These are phyloP conservation scores for Aspergillus sergii DNA, from an alignment of 2,329 filamentous ascomycete genomes.

Conservation along the genomic window DNA sequence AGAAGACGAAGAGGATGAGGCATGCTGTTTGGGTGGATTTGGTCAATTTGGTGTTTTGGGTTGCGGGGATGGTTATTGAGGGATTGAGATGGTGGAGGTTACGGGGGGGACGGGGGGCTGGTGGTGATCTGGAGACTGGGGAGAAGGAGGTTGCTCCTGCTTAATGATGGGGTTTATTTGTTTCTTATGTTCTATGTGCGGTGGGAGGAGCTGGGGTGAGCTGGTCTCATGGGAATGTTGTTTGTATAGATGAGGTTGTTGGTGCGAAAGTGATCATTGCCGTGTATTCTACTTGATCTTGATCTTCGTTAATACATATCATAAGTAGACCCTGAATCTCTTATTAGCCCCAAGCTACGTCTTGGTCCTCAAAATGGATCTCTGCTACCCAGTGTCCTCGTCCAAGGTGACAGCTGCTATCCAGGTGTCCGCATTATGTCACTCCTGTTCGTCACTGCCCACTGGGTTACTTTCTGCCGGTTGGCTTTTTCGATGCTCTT, in stretches of 20 bases:
- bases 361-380: background rate
- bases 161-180: background rate
- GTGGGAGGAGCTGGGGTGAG: background rate
- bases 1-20: conserved; percentile 72
- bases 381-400: background rate
- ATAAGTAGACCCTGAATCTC: background rate
- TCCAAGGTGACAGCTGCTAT: conserved; percentile 1
- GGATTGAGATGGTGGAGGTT: conserved; percentile 40
- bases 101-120: conserved; percentile 6
- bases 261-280: background rate
- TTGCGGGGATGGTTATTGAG: conserved; percentile 57
- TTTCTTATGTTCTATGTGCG: background rate
- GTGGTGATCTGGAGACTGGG: conserved; percentile 22
- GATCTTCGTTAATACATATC: conserved; percentile 2
- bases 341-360: background rate
- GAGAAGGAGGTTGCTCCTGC: conserved; percentile 25
- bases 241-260: background rate
- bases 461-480: background rate
- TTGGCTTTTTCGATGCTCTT: conserved; percentile 14
- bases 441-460: background rate
- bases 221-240: background rate
- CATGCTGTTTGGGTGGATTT: conserved; percentile 84
- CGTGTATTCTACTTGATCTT: conserved; percentile 3
- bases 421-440: background rate
- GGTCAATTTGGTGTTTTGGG: conserved; percentile 74